phyloP scores from a whole-genome alignment of 2,329 filamentous ascomycete species.

The Epicoccum sorghinum region DNA sequence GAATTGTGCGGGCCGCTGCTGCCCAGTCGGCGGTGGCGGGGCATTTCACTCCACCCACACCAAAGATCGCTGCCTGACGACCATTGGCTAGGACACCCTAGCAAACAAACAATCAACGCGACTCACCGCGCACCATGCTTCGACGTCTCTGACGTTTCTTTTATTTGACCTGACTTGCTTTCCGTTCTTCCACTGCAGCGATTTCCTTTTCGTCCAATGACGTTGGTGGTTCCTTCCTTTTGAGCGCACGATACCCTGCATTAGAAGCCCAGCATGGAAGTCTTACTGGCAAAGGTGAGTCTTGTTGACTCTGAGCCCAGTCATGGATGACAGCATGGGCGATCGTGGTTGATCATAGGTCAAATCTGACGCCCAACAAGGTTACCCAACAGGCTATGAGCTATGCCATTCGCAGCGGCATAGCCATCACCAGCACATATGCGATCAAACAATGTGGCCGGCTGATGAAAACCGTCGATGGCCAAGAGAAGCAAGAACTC shows the following conservation, averaged over 20 bases:
- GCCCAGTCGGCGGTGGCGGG: constrained; percentile 13
- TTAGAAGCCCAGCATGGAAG: constrained; percentile 67
- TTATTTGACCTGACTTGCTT: not conserved
- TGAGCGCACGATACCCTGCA: constrained; percentile 1
- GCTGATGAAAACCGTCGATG: constrained; percentile 67
- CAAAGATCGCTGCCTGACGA: constrained; percentile 29
- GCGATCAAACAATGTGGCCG: constrained; percentile 82
- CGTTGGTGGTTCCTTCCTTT: constrained; percentile 1
- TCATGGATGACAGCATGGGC: not conserved
- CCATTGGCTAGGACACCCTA: constrained; percentile 27
- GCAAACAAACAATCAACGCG: constrained; percentile 15
- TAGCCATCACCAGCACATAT: constrained; percentile 83
- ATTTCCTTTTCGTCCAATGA: constrained; percentile 1
- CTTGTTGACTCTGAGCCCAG: constrained; percentile 7
- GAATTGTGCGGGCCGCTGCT: constrained; percentile 15
- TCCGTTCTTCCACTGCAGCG: not conserved
- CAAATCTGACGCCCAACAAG: constrained; percentile 47
- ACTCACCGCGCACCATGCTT: constrained; percentile 11
- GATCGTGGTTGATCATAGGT: not conserved
- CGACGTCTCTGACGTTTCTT: not conserved
- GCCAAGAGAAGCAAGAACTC: constrained; percentile 74
- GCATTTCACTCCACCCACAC: constrained; percentile 11
- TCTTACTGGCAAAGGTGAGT: constrained; percentile 64
- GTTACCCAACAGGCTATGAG: constrained; percentile 82
- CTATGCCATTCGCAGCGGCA: constrained; percentile 85